phyloP scores from a whole-genome alignment of 805 yeast genomes.

The Candida ortonii region DNA sequence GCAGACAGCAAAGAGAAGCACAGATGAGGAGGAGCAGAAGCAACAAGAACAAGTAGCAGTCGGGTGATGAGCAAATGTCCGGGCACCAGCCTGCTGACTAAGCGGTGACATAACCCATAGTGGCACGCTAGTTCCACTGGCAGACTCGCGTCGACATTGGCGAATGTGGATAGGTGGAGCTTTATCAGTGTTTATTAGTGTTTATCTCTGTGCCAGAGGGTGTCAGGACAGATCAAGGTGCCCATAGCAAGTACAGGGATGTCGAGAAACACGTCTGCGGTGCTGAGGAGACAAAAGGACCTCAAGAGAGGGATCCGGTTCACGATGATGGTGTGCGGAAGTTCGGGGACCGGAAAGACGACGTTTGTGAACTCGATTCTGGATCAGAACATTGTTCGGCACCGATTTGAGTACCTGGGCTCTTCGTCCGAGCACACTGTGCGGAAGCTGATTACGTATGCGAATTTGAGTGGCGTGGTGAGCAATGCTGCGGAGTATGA shows the following conservation, averaged over 20 bases:
- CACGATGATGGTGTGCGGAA: constrained; percentile 71
- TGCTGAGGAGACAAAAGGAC: constrained; percentile 56
- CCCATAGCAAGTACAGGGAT: constrained; percentile 7
- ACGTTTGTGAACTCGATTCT: constrained; percentile 68
- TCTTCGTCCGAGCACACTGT: constrained; percentile 23
- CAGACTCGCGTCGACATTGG: too few species aligned
- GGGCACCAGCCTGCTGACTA: too few species aligned
- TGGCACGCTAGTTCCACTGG: too few species aligned
- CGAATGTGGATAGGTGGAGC: too few species aligned
- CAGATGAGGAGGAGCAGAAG: too few species aligned
- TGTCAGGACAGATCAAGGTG: too few species aligned
- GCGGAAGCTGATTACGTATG: constrained; percentile 54
- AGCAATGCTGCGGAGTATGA: constrained; percentile 55
- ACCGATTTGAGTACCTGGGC: constrained; percentile 46
- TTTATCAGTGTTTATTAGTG: too few species aligned
- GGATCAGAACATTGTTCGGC: constrained; percentile 60
- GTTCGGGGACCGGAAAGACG: constrained; percentile 74
- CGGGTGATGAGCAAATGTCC: too few species aligned
- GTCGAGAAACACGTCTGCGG: constrained; percentile 29
- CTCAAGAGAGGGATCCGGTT: constrained; percentile 71
- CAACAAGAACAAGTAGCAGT: too few species aligned
- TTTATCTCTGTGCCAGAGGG: constrained; percentile 7
- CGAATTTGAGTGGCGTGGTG: constrained; percentile 54
- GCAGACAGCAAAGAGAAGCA: too few species aligned
- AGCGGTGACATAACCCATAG: too few species aligned